phyloP scores from a whole-genome alignment of 768 basidiomycete species.

The Podaxis rugospora region DNA sequence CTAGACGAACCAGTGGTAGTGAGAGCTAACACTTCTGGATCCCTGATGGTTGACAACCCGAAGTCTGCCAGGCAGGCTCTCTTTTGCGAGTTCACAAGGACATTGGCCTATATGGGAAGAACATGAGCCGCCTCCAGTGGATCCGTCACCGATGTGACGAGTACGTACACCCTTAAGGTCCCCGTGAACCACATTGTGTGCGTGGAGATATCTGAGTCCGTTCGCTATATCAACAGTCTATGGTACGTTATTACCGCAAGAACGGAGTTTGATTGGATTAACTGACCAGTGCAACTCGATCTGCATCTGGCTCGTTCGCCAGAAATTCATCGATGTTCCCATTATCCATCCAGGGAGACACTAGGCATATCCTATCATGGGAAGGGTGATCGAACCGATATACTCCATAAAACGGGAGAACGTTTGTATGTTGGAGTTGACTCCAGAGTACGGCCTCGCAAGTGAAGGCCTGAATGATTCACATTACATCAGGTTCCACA shows the following conservation, averaged over 20 bases:
- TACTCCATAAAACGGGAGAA: constrained; percentile 16
- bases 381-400: constrained; percentile 5
- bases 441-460: constrained; percentile 15
- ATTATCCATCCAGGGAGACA: constrained; percentile 16
- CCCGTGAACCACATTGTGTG: constrained; percentile 15
- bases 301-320: neutral
- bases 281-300: constrained; percentile 9
- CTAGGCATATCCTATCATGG: constrained; percentile 10
- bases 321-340: constrained; percentile 13
- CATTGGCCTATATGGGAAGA: constrained; percentile 13
- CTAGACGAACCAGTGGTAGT: constrained; percentile 10
- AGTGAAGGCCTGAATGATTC: constrained; percentile 2
- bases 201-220: constrained; percentile 18
- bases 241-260: neutral
- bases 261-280: neutral
- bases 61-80: constrained; percentile 21
- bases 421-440: constrained; percentile 12
- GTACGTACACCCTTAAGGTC: constrained; percentile 19
- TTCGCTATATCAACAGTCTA: constrained; percentile 12
- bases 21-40: constrained; percentile 9
- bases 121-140: neutral
- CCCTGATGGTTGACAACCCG: constrained; percentile 17
- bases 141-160: neutral
- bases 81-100: constrained; percentile 17
- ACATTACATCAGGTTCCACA: neutral